Percentiles rank a stretch among this genome's conserved stretches.
Evolutionary conservation across 768 basidiomycete genomes (phyloP).

Genomic region (Termitomyces sp.): DNA sequence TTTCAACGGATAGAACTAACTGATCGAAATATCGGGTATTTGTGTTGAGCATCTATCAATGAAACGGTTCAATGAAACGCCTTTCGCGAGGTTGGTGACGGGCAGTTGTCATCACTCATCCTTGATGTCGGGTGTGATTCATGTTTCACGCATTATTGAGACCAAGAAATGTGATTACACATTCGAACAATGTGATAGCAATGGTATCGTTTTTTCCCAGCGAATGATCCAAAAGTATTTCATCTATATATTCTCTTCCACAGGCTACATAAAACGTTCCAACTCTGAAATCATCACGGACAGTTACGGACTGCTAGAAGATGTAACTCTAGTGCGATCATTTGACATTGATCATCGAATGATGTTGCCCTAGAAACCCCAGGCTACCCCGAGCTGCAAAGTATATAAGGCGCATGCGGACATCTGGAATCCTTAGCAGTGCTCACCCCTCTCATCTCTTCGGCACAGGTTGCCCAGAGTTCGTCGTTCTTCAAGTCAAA

Average conservation of each 20-base stretch:
- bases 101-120: not conserved
- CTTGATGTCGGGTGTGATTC: not conserved
- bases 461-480: slow-evolving; percentile 43
- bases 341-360: slow-evolving; percentile 15
- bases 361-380: slow-evolving; percentile 23
- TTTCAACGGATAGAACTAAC: not conserved
- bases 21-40: slow-evolving; percentile 18
- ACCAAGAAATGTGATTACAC: not conserved
- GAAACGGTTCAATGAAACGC: slow-evolving; percentile 14
- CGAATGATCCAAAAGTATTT: not conserved
- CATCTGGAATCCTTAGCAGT: slow-evolving; percentile 31
- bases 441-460: slow-evolving; percentile 35
- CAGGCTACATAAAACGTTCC: not conserved
- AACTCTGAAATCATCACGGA: not conserved
- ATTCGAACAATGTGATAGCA: not conserved
- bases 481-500: slow-evolving; percentile 36
- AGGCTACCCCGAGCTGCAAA: not conserved
- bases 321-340: slow-evolving; percentile 4
- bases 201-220: not conserved
- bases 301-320: not conserved
- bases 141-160: not conserved
- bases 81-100: not conserved
- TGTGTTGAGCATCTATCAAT: slow-evolving; percentile 14
- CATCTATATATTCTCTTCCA: not conserved
- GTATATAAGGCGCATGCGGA: slow-evolving; percentile 26